A percentile compares a stretch with the other conserved stretches of the same genome.
phyloP scores from a whole-genome alignment of 257 asterid genomes.

The Nemophila menziesii region DNA sequence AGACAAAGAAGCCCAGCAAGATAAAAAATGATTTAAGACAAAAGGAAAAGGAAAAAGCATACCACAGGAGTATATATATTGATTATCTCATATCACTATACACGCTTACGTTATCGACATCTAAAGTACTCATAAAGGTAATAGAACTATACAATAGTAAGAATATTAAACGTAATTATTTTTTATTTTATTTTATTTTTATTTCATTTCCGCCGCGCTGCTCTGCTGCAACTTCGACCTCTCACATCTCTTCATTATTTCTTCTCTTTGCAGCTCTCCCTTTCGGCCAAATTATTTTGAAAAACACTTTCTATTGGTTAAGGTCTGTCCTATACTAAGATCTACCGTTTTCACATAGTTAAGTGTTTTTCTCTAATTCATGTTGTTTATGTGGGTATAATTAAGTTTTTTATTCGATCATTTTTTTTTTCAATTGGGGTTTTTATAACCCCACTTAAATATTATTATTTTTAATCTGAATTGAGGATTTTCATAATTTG shows the following conservation, averaged over 20 bases:
- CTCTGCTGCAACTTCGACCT: conserved; percentile 26
- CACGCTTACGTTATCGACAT: no score
- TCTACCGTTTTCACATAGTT: neutral
- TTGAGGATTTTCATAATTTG: neutral
- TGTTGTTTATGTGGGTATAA: neutral
- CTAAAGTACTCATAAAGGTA: no score
- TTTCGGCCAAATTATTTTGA: conserved; percentile 16
- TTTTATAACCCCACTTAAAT: no score
- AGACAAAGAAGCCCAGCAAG: no score
- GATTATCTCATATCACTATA: no score
- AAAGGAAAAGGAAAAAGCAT: no score
- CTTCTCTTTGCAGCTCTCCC: conserved; percentile 26
- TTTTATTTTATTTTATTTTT: neutral
- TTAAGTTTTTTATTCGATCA: no score
- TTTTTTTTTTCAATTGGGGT: conserved; percentile 1
- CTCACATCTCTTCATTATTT: conserved; percentile 18
- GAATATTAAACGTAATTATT: no score
- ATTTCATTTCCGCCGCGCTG: conserved; percentile 17
- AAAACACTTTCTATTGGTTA: conserved; percentile 16
- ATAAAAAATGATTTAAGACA: no score
- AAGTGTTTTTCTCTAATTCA: neutral
- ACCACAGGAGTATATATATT: no score
- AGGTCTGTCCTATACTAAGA: conserved; percentile 16
- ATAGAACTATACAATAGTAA: no score
- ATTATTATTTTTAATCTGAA: no score